Evolutionary conservation across 352 stramenopile species (phyloP), one percentile per base, ranked within the genome.

Genomic region (Globisporangium apiculatum): DNA sequence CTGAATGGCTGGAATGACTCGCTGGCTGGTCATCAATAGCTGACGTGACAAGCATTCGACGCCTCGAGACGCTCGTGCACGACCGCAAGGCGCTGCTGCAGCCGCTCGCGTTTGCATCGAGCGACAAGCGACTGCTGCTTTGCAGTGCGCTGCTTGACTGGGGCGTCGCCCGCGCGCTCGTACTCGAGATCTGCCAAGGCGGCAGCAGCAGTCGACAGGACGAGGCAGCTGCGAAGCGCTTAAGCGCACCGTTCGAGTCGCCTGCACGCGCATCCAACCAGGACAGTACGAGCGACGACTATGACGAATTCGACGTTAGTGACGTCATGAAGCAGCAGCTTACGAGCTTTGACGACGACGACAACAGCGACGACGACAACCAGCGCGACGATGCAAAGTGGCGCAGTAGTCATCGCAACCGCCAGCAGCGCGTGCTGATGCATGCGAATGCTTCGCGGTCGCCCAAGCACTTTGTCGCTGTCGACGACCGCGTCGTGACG

Each of bases 61-160:
- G 58, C 4, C 55, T 79, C 18, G 46, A 73, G 14, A 57, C 55
- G 1, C 40, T 80, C 15, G 41, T 73, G 18, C 52, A 55, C n/a
- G 11, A 50, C 4, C 64, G 73, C 10, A 63, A 64, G 17, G 55
- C 52, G 1, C 61, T 67, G 43, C 57, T 83, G 41, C 64, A 78
- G 51, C 64, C 76, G 51, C 36, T 79, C 9, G 64, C 71, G 18
- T 68, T 65, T 12, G 71, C 79, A 14, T 72, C 68, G 11, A 63
- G 67, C 10, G 71, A 79, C 54, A 79, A 62, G 51, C 65, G 69
- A 1, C 64, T 85, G 52, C 35, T 73, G 36, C 62, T 87, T 5
- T 79, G 75, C 38, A 71, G 68, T 11, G 43, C 82, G 43, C 55
- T 87, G 14, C 65, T 87, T 8, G 72, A 87, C 18, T 87, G 77